Conservation (phyloP, 768 basidiomycete species). For the Agrocybe pediades region DNA sequence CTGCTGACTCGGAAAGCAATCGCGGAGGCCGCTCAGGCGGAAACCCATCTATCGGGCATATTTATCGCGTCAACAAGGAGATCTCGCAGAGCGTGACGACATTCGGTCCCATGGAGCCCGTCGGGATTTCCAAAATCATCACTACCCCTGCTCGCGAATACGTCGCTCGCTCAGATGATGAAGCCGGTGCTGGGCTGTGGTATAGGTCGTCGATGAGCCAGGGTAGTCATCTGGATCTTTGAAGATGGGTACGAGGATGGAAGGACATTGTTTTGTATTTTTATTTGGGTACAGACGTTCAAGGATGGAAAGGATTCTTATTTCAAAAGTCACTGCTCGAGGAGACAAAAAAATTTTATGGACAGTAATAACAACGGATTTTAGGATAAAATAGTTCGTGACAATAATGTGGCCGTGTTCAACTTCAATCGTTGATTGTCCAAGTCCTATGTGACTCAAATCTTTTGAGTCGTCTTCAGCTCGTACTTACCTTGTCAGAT, state of each 20-base stretch:
- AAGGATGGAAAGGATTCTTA: neutral
- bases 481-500: no score
- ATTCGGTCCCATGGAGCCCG: constrained; percentile 17
- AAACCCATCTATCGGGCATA: constrained; percentile 19
- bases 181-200: constrained; percentile 18
- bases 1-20: constrained; percentile 19
- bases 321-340: neutral
- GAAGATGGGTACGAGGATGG: neutral
- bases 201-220: constrained; percentile 22
- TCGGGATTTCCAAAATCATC: constrained; percentile 15
- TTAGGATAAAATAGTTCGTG: no score
- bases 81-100: constrained; percentile 23
- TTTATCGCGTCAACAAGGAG: constrained; percentile 22
- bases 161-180: constrained; percentile 17
- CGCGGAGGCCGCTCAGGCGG: constrained; percentile 15
- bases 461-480: no score
- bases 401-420: no score
- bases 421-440: no score
- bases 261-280: neutral
- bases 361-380: no score
- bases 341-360: neutral
- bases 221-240: constrained; percentile 21
- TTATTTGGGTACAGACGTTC: neutral
- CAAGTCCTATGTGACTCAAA: no score
- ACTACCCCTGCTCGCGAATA: constrained; percentile 21